Evolutionary conservation across 768 basidiomycete species (phyloP).

Genomic region (Termitomyces eurrhizus): DNA sequence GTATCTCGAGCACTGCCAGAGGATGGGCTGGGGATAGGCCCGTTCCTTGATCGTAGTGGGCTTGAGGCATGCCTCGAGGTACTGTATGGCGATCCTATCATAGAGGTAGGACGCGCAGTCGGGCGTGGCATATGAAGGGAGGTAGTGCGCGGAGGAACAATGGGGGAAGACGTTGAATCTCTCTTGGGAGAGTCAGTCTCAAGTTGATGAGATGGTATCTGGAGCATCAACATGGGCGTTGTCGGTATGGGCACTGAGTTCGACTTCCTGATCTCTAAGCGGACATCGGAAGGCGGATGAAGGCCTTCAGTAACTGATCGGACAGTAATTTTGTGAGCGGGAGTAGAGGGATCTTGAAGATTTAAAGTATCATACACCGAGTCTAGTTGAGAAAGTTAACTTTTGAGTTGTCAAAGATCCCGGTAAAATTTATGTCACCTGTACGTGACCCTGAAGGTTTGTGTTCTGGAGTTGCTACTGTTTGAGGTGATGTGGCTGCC

Average conservation of each 20-base stretch:
- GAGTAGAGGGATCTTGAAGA: constrained; percentile 62
- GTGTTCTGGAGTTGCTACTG: constrained; percentile 28
- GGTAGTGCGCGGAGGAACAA: constrained; percentile 47
- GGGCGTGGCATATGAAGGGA: constrained; percentile 41
- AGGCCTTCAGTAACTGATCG: constrained; percentile 33
- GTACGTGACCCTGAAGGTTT: constrained; percentile 16
- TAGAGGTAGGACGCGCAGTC: constrained; percentile 20
- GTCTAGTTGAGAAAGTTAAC: constrained; percentile 65
- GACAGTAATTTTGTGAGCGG: constrained; percentile 39
- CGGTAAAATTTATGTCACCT: constrained; percentile 46
- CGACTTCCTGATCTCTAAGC: constrained; percentile 19
- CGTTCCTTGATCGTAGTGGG: constrained; percentile 42
- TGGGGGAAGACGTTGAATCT: constrained; percentile 23
- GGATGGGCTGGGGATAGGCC: constrained; percentile 23
- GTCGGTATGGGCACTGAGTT: constrained; percentile 10
- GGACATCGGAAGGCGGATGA: constrained; percentile 21
- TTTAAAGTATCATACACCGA: constrained; percentile 51
- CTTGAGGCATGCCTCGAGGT: constrained; percentile 35
- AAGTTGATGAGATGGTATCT: constrained; percentile 22
- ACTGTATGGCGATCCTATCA: constrained; percentile 29
- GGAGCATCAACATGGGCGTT: constrained; percentile 27
- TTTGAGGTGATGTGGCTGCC: constrained; percentile 30
- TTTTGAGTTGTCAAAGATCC: constrained; percentile 68
- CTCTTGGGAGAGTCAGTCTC: constrained; percentile 21
- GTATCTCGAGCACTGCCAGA: constrained; percentile 27